Percentiles rank a stretch among this genome's conserved stretches.
Evolutionary conservation across 805 yeast genomes (phyloP).

Genomic region (Monosporozyma yasuniensis): DNA sequence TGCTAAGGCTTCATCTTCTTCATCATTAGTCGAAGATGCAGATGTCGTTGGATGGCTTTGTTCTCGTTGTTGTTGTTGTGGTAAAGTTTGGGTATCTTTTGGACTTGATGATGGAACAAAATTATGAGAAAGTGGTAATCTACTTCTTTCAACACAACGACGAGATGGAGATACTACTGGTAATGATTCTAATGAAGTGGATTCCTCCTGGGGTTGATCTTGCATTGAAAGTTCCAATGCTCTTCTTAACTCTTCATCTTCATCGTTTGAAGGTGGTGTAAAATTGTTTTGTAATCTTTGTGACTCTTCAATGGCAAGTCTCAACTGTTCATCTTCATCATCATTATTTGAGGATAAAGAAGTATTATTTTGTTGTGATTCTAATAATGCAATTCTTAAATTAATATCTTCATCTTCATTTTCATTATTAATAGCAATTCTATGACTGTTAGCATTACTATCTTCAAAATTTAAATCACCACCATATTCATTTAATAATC

Average conservation of each 20-base stretch:
- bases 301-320: slow-evolving; percentile 9
- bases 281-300: slow-evolving; percentile 3
- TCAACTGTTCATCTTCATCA: slow-evolving; percentile 1
- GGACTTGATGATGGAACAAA: no score
- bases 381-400: slow-evolving; percentile 28
- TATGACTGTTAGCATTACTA: no score
- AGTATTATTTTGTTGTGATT: slow-evolving; percentile 15
- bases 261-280: slow-evolving; percentile 9
- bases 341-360: neutral
- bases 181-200: neutral
- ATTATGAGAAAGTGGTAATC: neutral
- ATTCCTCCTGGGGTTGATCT: slow-evolving; percentile 1
- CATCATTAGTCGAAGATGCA: no score
- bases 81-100: neutral
- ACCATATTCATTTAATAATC: slow-evolving; percentile 19
- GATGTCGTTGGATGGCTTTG: neutral
- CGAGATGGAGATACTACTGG: neutral
- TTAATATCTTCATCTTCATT: slow-evolving; percentile 28
- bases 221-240: slow-evolving; percentile 15
- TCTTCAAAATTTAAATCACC: slow-evolving; percentile 16
- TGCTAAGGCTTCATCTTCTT: slow-evolving; percentile 24
- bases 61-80: neutral
- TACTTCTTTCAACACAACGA: neutral
- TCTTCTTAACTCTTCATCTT: slow-evolving; percentile 15
- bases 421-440: no score